Base-by-base conservation (phyloP, 2,329 filamentous ascomycete genomes). In the Pestalotiopsis sp. region DNA sequence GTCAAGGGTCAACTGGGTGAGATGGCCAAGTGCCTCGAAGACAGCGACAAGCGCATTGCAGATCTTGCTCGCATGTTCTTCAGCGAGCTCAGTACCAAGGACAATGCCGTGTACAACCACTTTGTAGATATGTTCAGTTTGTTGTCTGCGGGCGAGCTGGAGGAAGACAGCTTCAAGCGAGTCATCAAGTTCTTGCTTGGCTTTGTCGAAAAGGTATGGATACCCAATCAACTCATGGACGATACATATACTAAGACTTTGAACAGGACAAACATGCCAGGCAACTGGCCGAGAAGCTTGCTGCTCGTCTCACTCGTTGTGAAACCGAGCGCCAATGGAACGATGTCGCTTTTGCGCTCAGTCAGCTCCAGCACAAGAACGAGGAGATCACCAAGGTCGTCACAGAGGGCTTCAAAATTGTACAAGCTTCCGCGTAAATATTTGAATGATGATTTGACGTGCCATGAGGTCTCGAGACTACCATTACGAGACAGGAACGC, bases 121-220 rank as follows among this genome's bases (percentile, higher is more conserved):
- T 99, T 99, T 81, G 94, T 99, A 36, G 96, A 99, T 78, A 98
- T 99, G 93, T 99, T 99, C 81, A 95, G 93, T 77, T 83, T 98
- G 72, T 85, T 99, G 61, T 96, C 93, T 68, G 92, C 94, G 0
- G 95, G 97, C 74, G 88, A 88, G 66, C 88, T 99, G 73, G 91
- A 94, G 11, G 95, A 98, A 79, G 94, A 97, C 74, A 90, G 92
- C 27, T 91, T 99, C 81, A 91, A 89, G 78, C 88, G 93, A 70
- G 95, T 99, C 69, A 87, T 99, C 72, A 94, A 94, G 77, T 99
- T 99, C 82, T 82, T 99, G 77, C 90, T 97, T 71, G 94, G 94
- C 1, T 99, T 99, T 79, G 94, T 99, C 72, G 96, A 99, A 78
- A 99, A 98, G 92, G 94, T 96, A 85, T 76, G 86, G 7, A 62